These are phyloP conservation scores for Phlyctochytrium arcticum DNA, from an alignment of 192 early-diverging fungal species.

Conservation along the genomic window DNA sequence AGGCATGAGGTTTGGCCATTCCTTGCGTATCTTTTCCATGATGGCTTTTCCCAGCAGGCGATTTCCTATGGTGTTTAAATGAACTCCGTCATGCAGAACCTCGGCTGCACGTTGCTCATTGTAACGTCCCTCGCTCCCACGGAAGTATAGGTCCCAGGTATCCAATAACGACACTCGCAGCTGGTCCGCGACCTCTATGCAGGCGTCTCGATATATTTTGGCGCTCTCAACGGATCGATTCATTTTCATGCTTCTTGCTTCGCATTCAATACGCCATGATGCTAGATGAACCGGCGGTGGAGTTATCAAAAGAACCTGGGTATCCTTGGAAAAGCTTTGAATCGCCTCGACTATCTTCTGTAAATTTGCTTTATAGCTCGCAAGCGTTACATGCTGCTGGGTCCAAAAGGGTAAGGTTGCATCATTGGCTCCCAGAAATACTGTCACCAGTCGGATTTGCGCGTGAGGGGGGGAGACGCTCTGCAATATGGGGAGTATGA, in stretches of 20 bases:
- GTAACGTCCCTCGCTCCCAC: slow-evolving; percentile 10
- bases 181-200: slow-evolving; percentile 20
- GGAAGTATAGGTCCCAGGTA: slow-evolving; percentile 29
- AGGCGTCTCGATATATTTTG: slow-evolving; percentile 24
- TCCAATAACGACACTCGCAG: slow-evolving; percentile 22
- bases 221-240: slow-evolving; percentile 20
- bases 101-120: slow-evolving; percentile 7
- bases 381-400: slow-evolving; percentile 60
- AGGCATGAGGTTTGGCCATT: slow-evolving; percentile 50
- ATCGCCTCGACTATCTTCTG: slow-evolving; percentile 53
- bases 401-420: slow-evolving; percentile 41
- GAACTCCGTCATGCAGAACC: slow-evolving; percentile 31
- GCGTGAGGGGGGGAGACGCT: slow-evolving; percentile 8
- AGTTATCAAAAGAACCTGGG: slow-evolving; percentile 64
- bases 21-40: slow-evolving; percentile 25
- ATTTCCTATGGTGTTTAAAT: slow-evolving; percentile 28
- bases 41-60: slow-evolving; percentile 20
- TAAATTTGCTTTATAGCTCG: slow-evolving; percentile 57
- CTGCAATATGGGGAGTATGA: slow-evolving; percentile 55
- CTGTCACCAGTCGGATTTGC: slow-evolving; percentile 53
- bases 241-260: slow-evolving; percentile 16
- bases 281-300: slow-evolving; percentile 65
- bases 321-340: slow-evolving; percentile 53
- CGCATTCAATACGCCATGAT: slow-evolving; percentile 27
- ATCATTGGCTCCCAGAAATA: slow-evolving; percentile 86